Conservation (phyloP, 169 alveolate genomes). For the Cryptosporidium tyzzeri region DNA sequence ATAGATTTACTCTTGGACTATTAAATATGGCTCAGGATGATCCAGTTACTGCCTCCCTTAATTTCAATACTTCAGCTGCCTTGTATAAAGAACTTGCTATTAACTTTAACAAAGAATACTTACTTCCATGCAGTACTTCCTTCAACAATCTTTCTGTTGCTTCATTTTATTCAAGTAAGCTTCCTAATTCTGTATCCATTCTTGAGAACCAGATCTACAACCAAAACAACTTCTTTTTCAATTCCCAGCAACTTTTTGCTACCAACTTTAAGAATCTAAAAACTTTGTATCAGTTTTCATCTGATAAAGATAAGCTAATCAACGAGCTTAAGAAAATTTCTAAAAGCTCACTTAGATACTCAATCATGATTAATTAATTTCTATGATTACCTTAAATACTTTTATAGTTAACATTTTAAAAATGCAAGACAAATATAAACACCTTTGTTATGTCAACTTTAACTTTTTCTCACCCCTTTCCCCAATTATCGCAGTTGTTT, state of each 20-base stretch:
- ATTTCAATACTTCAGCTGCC: conserved; percentile 73
- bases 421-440: not conserved
- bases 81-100: conserved; percentile 52
- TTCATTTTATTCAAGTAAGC: conserved; percentile 58
- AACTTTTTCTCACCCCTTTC: not conserved
- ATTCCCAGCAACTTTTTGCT: conserved; percentile 46
- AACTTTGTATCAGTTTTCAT: conserved; percentile 64
- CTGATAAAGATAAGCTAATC: conserved; percentile 29
- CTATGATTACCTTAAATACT: not conserved
- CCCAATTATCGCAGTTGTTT: not conserved
- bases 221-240: conserved; percentile 39
- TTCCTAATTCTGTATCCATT: conserved; percentile 29
- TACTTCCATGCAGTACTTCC: conserved; percentile 40
- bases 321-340: conserved; percentile 28
- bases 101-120: conserved; percentile 20
- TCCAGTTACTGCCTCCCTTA: conserved; percentile 68
- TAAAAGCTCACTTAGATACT: conserved; percentile 48
- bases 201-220: conserved; percentile 54
- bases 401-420: not conserved
- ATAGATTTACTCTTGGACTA: conserved; percentile 74
- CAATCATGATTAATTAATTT: conserved; percentile 19
- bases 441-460: not conserved
- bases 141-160: conserved; percentile 64
- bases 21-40: conserved; percentile 69
- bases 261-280: conserved; percentile 62